phyloP scores from a whole-genome alignment of 2,329 filamentous ascomycete genomes.

The Colletotrichum sp. region DNA sequence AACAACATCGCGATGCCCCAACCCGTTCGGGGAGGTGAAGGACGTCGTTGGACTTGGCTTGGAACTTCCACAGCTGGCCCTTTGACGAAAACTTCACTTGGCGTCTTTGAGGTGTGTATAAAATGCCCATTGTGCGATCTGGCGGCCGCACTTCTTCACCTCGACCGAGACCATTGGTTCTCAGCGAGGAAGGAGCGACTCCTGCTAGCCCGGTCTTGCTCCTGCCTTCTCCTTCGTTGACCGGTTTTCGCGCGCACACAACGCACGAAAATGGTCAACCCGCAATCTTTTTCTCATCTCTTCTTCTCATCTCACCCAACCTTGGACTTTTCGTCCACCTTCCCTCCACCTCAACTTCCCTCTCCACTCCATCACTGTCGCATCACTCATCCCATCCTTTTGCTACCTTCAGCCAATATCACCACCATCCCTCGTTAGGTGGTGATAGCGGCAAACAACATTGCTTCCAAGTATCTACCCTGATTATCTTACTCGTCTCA shows the following conservation, averaged over 20 bases:
- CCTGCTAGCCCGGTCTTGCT: not conserved
- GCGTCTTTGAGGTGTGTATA: not conserved
- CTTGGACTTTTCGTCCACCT: not conserved
- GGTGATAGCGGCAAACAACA: not conserved
- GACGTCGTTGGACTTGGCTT: not conserved
- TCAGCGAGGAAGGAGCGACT: not conserved
- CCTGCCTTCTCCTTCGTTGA: not conserved
- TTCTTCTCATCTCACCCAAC: not conserved
- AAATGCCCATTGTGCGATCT: not conserved
- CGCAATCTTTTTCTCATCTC: not conserved
- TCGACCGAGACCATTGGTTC: not conserved
- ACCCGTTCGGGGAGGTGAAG: not conserved
- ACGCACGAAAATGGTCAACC: not conserved
- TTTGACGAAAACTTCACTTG: not conserved
- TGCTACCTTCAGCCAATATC: not conserved
- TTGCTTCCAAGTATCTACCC: not conserved
- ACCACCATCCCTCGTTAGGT: not conserved
- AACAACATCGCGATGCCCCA: not conserved
- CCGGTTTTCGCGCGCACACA: not conserved
- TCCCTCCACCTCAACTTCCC: not conserved
- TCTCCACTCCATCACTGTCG: not conserved
- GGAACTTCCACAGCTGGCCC: not conserved
- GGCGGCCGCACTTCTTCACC: not conserved
- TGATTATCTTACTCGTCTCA: not conserved
- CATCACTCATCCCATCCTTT: not conserved